A percentile compares a stretch with the other conserved stretches of the same genome.
Evolutionary conservation across 208 protist species (phyloP).

Genomic region (Trypanosoma melophagium): DNA sequence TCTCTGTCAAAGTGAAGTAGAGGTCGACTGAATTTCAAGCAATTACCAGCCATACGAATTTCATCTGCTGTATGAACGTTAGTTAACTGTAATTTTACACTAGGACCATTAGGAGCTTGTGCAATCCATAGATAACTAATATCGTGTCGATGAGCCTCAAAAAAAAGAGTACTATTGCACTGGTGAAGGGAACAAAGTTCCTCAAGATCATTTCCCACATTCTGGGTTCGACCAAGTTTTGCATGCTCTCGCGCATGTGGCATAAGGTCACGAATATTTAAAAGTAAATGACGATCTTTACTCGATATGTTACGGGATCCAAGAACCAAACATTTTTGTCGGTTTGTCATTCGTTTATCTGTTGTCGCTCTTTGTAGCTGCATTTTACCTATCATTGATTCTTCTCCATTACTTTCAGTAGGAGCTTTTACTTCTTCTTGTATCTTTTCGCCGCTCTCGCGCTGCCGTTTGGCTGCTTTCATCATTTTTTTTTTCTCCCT

Average conservation of each 20-base stretch:
- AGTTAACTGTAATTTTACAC: constrained; percentile 93
- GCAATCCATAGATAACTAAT: constrained; percentile 95
- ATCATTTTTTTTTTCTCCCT: constrained; percentile 7
- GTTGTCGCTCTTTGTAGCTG: constrained; percentile 50
- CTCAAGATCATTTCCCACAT: constrained; percentile 68
- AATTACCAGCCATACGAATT: constrained; percentile 98
- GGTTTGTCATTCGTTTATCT: constrained; percentile 88
- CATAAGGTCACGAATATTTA: constrained; percentile 91
- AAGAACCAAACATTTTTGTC: constrained; percentile 93
- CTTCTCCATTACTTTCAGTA: constrained; percentile 26
- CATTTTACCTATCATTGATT: constrained; percentile 65
- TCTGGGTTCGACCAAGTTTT: constrained; percentile 84
- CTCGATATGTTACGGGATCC: constrained; percentile 88
- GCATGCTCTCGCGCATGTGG: constrained; percentile 94
- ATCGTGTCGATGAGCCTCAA: constrained; percentile 88
- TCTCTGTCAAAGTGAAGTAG: constrained; percentile 96
- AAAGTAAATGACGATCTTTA: constrained; percentile 93
- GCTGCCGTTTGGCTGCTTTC: constrained; percentile 28
- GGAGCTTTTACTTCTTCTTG: background rate
- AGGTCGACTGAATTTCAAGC: constrained; percentile 96
- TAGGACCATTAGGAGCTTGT: constrained; percentile 92
- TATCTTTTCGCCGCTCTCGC: background rate
- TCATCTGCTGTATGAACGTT: constrained; percentile 98
- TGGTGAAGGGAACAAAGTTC: constrained; percentile 91
- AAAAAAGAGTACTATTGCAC: constrained; percentile 93